Evolutionary conservation across 371 early-diverging fungal species (phyloP).

Genomic region (Rhizopus stolonifer): DNA sequence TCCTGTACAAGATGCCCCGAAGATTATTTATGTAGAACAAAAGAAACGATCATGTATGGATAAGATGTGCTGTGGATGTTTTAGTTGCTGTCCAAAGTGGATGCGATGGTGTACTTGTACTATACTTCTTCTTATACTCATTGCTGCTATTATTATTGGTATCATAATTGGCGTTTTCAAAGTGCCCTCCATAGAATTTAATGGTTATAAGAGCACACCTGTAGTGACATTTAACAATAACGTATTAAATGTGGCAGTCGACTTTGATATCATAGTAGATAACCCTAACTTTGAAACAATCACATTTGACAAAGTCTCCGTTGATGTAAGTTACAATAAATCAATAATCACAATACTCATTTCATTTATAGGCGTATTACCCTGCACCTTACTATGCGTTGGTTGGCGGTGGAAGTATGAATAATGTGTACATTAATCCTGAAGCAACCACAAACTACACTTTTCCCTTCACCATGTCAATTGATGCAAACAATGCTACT

Average conservation of each 20-base stretch:
- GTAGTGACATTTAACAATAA: conserved; percentile 1
- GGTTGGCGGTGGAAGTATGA: conserved; percentile 52
- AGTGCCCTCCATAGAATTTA: conserved; percentile 37
- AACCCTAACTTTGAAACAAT: conserved; percentile 57
- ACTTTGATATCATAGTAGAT: conserved; percentile 41
- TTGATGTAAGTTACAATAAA: conserved; percentile 41
- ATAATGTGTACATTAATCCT: conserved; percentile 41
- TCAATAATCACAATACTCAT: not conserved
- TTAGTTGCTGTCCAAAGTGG: conserved; percentile 51
- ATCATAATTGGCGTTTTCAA: conserved; percentile 44
- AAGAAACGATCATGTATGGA: conserved; percentile 41
- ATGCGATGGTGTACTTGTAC: conserved; percentile 42
- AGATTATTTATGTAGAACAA: conserved; percentile 13
- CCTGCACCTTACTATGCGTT: conserved; percentile 38
- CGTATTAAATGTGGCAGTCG: conserved; percentile 27
- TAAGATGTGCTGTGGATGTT: conserved; percentile 49
- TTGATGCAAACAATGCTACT: conserved; percentile 29
- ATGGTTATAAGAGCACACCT: conserved; percentile 32
- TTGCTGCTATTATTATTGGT: conserved; percentile 38
- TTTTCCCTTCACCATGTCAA: conserved; percentile 46
- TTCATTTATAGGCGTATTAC: conserved; percentile 50
- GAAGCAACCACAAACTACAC: conserved; percentile 37
- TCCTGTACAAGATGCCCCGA: not conserved
- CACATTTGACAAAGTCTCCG: conserved; percentile 50
- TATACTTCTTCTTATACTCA: conserved; percentile 34